phyloP scores from a whole-genome alignment of 2,329 filamentous ascomycete genomes.

The Tetracladium maxilliforme region DNA sequence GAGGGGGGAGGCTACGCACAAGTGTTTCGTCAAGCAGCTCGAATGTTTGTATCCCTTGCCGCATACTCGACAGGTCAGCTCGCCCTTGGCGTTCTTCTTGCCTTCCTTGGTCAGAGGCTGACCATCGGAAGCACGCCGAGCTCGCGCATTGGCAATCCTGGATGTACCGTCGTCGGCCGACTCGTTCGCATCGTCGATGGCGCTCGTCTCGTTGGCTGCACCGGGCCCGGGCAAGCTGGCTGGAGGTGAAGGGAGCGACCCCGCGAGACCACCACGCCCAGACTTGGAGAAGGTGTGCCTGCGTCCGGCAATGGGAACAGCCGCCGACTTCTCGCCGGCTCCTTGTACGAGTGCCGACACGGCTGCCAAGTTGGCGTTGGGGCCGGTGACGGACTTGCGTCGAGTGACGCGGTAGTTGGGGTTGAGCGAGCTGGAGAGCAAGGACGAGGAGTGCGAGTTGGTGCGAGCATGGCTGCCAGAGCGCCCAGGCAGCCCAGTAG shows the following conservation, averaged over 20 bases:
- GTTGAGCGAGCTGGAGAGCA: constrained; percentile 65
- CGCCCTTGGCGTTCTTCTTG: constrained; percentile 64
- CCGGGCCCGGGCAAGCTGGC: constrained; percentile 48
- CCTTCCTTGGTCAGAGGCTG: constrained; percentile 70
- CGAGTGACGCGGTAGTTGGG: constrained; percentile 75
- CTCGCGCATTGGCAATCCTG: constrained; percentile 29
- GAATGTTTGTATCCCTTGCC: constrained; percentile 99
- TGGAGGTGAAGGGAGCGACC: constrained; percentile 46
- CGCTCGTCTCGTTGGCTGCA: constrained; percentile 37
- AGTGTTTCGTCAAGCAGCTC: constrained; percentile 99
- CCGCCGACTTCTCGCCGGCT: constrained; percentile 38
- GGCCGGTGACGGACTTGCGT: constrained; percentile 76
- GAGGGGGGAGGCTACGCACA: constrained; percentile 70
- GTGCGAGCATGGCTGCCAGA: constrained; percentile 33
- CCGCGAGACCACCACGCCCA: constrained; percentile 33
- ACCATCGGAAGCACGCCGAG: constrained; percentile 67
- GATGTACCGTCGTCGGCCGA: constrained; percentile 28
- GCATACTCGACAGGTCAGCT: constrained; percentile 93
- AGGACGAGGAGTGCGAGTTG: constrained; percentile 71
- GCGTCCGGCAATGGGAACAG: constrained; percentile 40
- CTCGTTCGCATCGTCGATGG: constrained; percentile 52
- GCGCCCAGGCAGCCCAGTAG: constrained; percentile 38
- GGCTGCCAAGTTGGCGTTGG: constrained; percentile 58
- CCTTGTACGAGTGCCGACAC: constrained; percentile 61
- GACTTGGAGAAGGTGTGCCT: constrained; percentile 58